Conservation (phyloP, 1,284 basidiomycete genomes). For the Takashimella tepidaria region DNA sequence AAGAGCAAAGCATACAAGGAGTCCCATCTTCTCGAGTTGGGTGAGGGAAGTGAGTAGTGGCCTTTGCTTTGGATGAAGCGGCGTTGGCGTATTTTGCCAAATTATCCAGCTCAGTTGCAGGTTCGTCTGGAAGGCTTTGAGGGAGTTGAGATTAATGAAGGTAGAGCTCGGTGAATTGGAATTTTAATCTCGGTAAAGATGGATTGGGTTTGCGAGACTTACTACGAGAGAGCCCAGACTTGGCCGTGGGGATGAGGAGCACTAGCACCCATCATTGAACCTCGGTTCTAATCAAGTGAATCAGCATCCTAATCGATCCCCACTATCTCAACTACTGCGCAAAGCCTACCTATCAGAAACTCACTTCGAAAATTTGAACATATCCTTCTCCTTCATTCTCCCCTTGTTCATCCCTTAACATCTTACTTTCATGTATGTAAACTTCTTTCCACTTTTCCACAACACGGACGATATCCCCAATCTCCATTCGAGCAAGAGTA, state of each 20-base stretch:
- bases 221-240: constrained; percentile 72
- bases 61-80: background rate
- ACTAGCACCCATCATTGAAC: constrained; percentile 91
- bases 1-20: constrained; percentile 78
- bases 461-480: constrained; percentile 62
- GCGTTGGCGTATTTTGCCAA: constrained; percentile 57
- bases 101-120: constrained; percentile 60
- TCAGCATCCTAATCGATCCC: too few relatives aligned
- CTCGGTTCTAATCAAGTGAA: constrained; percentile 97
- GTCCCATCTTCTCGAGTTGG: constrained; percentile 50
- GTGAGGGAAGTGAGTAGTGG: constrained; percentile 52
- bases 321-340: background rate
- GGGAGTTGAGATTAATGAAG: background rate
- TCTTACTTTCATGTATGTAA: constrained; percentile 58
- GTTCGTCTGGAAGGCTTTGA: constrained; percentile 59
- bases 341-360: constrained; percentile 16
- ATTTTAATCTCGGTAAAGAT: too few relatives aligned
- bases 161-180: too few relatives aligned
- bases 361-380: constrained; percentile 83
- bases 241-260: constrained; percentile 96
- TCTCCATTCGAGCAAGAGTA: constrained; percentile 70
- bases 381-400: constrained; percentile 56
- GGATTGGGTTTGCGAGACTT: constrained; percentile 3
- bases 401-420: constrained; percentile 17
- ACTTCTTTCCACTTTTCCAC: constrained; percentile 72